Evolutionary conservation across 1,139 yeast genomes (phyloP).

Genomic region (Lodderomyces metapsilosis): DNA sequence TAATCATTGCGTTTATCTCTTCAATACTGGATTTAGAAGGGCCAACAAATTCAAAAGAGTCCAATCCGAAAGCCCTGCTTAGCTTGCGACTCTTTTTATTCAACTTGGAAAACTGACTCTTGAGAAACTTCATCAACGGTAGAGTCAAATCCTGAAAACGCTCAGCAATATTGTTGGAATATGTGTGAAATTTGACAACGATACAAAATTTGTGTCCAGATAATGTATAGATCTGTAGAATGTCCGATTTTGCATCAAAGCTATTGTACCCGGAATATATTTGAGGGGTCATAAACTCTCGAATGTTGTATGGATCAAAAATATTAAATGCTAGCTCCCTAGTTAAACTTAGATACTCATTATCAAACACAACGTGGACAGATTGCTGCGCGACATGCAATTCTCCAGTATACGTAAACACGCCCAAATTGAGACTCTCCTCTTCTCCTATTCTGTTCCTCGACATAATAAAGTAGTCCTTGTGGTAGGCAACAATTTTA

Average conservation of each 20-base stretch:
- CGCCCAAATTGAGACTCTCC: background rate
- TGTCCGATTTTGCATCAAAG: background rate
- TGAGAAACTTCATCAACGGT: conserved; percentile 6
- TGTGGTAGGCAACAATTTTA: background rate
- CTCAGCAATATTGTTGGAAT: background rate
- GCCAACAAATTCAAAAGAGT: conserved; percentile 2
- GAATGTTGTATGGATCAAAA: background rate
- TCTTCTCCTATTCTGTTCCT: background rate
- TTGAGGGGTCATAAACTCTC: background rate
- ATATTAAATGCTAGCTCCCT: background rate
- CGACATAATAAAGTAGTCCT: background rate
- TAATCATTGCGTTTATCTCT: conserved; percentile 9
- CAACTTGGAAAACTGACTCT: background rate
- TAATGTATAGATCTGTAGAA: background rate
- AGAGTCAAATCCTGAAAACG: conserved; percentile 5
- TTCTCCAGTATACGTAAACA: background rate
- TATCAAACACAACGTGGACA: background rate
- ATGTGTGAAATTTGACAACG: background rate
- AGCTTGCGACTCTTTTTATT: background rate
- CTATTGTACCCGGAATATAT: background rate
- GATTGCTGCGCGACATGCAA: background rate
- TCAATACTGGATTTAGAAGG: conserved; percentile 2
- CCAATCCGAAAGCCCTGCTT: conserved; percentile 7
- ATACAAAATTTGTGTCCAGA: background rate
- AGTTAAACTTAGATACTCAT: background rate